Base-by-base conservation (phyloP, 2,329 filamentous ascomycete genomes). In the Macrophomina pseudophaseolina region DNA sequence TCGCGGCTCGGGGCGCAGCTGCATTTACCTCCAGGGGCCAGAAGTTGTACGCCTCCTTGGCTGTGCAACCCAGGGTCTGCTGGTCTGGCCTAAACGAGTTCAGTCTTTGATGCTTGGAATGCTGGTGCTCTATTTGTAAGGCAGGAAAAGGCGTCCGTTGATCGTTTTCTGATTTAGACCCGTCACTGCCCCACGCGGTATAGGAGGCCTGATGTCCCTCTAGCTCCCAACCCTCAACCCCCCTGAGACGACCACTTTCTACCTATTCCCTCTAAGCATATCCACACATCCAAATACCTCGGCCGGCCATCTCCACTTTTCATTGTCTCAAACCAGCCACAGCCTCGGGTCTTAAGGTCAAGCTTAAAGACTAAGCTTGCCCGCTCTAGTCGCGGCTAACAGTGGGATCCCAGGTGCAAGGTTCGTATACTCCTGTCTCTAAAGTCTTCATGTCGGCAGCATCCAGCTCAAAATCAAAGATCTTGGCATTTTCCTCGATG, bases 401-500 rank as follows among this genome's bases (percentile, higher is more conserved):
- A 0, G 82, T 84, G 7, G 86, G 87, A 75, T 88, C 86, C 87
- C 86, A 88, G 62, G 83, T 79, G 69, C 85, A 87, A 53, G 85
- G 85, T 68, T 83, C 80, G 75, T 89, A 88, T 51, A 82, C 80
- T 33, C 81, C 80, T 1, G 84, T 87, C 54, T 85, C 78, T 68
- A 90, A 74, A 18, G 71, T 79, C 69, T 83, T 77, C 86, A 90
- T 87, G 56, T 90, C 87, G 65, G 85, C 84, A n/a, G 77, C 75
- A 2, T 81, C 80, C 33, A 90, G 77, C 73, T 86, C 83, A 70
- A 90, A 90, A 70, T 89, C 86, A 68, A 84, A 90, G 1, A 90
- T 73, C 51, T 84, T 74, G 1, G 81, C 80, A 69, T 90, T 90
- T 75, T 89, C 86, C 68, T 86, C 80, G 69, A 90, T 90, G 18